Percentiles rank a stretch among this genome's conserved stretches.
phyloP scores from a whole-genome alignment of 192 early-diverging fungal genomes.

The Phlyctochytrium bullatum region DNA sequence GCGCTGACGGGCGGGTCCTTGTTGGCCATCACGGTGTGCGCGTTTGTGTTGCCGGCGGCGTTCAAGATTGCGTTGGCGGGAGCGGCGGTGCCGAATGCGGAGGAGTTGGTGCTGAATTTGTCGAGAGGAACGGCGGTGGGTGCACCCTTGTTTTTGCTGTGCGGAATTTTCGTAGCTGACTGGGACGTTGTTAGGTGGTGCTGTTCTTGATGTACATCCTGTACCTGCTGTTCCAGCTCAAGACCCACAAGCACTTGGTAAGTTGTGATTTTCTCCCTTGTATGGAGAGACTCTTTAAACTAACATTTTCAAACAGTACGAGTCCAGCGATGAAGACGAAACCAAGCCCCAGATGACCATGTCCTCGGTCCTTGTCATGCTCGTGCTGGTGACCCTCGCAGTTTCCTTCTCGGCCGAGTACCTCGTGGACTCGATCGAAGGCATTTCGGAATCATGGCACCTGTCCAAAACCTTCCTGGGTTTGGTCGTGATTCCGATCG shows the following conservation, averaged over 20 bases:
- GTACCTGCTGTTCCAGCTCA: constrained; percentile 81
- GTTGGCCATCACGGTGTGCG: constrained; percentile 18
- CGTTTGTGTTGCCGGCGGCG: constrained; percentile 21
- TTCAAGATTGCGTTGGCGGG: constrained; percentile 6
- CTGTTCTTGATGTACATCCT: constrained; percentile 66
- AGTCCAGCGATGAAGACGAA: neutral
- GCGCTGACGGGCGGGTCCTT: constrained; percentile 23
- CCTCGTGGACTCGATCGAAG: constrained; percentile 79
- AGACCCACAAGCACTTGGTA: constrained; percentile 58
- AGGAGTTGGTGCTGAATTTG: constrained; percentile 24
- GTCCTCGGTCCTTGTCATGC: constrained; percentile 51
- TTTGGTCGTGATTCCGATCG: constrained; percentile 85
- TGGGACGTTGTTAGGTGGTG: constrained; percentile 48
- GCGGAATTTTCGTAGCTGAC: constrained; percentile 23
- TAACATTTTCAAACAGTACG: neutral
- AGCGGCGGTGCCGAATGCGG: neutral
- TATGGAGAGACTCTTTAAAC: neutral
- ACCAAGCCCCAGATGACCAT: constrained; percentile 14
- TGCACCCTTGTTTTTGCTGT: neutral
- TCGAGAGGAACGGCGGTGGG: constrained; percentile 30
- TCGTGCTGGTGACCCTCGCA: constrained; percentile 61
- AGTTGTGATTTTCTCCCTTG: constrained; percentile 14
- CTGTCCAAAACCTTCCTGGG: constrained; percentile 85
- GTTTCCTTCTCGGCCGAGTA: constrained; percentile 83
- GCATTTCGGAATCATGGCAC: constrained; percentile 65